Conservation (phyloP, 345 rosid genomes). For the Corchorus olitorius region DNA sequence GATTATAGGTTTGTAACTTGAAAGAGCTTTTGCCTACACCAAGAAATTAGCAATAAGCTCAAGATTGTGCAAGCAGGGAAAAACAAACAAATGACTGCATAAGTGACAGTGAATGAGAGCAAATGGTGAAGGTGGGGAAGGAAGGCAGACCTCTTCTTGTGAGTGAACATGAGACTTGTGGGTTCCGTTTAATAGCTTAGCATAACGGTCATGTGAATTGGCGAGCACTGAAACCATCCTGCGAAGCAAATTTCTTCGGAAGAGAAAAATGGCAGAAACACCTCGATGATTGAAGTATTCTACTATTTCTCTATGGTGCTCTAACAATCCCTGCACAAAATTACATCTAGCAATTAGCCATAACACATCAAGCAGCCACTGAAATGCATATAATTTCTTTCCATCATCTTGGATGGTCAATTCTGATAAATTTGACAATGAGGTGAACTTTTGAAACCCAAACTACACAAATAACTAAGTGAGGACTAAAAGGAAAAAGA, state of each 20-base stretch:
- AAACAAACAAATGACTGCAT: not conserved
- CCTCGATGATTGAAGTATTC: constrained; percentile 85
- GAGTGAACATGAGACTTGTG: constrained; percentile 99
- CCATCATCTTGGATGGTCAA: not conserved
- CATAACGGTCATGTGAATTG: constrained; percentile 81
- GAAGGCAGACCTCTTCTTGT: constrained; percentile 62
- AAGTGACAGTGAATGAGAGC: not conserved
- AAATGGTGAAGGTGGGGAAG: not conserved
- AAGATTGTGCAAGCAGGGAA: constrained; percentile 11
- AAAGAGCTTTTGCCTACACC: constrained; percentile 73
- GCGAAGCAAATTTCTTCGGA: constrained; percentile 75
- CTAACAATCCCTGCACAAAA: constrained; percentile 69
- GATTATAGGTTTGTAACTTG: constrained; percentile 75
- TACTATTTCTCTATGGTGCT: constrained; percentile 60
- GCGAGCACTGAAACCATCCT: constrained; percentile 87
- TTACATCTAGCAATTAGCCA: not conserved
- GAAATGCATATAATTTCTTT: not conserved
- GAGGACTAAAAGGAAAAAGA: not conserved
- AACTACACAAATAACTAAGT: constrained; percentile 7
- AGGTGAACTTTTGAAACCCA: not conserved
- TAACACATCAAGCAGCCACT: not conserved
- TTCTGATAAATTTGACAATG: not conserved
- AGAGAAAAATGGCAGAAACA: constrained; percentile 73
- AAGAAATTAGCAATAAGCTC: constrained; percentile 21
- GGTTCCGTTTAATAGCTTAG: constrained; percentile 89